phyloP scores from a whole-genome alignment of 345 rosid genomes.

The Salix caprea region DNA sequence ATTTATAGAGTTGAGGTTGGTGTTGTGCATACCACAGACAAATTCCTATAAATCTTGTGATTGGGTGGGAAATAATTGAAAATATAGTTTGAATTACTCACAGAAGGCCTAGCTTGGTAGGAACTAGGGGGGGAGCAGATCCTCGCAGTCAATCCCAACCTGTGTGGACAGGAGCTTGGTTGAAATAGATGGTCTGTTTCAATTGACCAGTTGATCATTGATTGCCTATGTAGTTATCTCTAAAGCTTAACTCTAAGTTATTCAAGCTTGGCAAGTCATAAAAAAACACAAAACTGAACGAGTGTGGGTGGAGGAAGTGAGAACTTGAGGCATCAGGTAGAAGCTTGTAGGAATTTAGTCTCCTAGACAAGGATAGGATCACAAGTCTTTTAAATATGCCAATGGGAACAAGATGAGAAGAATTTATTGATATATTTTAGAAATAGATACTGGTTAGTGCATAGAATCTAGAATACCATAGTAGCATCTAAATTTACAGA shows the following conservation, averaged over 20 bases:
- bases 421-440: background rate
- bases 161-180: too few species aligned
- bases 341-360: background rate
- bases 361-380: background rate
- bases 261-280: background rate
- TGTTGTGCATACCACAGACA: background rate
- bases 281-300: background rate
- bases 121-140: too few species aligned
- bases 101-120: background rate
- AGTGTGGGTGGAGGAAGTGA: background rate
- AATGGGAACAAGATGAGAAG: background rate
- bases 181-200: background rate
- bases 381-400: background rate
- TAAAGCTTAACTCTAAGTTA: background rate
- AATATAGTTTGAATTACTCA: background rate
- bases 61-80: background rate
- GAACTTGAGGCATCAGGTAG: background rate
- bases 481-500: background rate
- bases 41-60: background rate
- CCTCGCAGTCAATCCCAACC: too few species aligned
- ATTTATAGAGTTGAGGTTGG: conserved; percentile 1
- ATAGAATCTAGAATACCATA: background rate
- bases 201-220: background rate
- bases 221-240: background rate
- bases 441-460: background rate